Percentiles rank a stretch among this genome's conserved stretches.
Conservation (phyloP, 768 basidiomycete species). For the Boletus rufocinnamomeus region DNA sequence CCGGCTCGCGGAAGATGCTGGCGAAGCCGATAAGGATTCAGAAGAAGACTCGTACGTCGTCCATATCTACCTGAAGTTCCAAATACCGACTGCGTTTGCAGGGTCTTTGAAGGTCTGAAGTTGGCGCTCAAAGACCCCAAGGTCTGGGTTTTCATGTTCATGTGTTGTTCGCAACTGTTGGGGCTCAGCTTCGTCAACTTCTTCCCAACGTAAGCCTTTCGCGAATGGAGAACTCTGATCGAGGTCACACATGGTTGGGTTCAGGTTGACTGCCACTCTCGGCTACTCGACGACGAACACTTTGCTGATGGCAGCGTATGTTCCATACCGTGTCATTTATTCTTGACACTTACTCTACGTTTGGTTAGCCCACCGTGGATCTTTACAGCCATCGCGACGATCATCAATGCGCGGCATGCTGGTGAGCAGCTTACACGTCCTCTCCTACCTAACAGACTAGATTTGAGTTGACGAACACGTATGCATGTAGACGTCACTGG, state of each 20-base stretch:
- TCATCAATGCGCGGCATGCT: slow-evolving; percentile 59
- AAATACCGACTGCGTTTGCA: slow-evolving; percentile 1
- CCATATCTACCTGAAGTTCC: not conserved
- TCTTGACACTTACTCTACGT: not conserved
- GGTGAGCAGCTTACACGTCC: slow-evolving; percentile 28
- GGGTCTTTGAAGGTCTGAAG: slow-evolving; percentile 35
- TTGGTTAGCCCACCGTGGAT: slow-evolving; percentile 61
- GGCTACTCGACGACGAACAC: slow-evolving; percentile 63
- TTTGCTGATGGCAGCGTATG: slow-evolving; percentile 60
- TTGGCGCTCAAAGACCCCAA: slow-evolving; percentile 60
- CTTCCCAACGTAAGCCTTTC: slow-evolving; percentile 47
- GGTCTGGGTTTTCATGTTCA: slow-evolving; percentile 53
- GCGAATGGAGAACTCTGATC: not conserved
- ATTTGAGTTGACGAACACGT: not conserved
- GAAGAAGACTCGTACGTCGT: slow-evolving; percentile 53
- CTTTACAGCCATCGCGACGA: slow-evolving; percentile 48
- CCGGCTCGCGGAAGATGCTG: slow-evolving; percentile 66
- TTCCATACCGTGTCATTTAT: not conserved
- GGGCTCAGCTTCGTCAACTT: slow-evolving; percentile 65
- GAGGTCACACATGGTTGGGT: not conserved
- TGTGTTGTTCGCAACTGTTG: slow-evolving; percentile 53
- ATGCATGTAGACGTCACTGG: slow-evolving; percentile 55
- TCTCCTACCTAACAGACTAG: not conserved
- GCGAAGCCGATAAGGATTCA: slow-evolving; percentile 66
- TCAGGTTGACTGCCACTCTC: slow-evolving; percentile 58